These are phyloP conservation scores for Crithidia sp. DNA, from an alignment of 208 protist species.

Conservation along the genomic window DNA sequence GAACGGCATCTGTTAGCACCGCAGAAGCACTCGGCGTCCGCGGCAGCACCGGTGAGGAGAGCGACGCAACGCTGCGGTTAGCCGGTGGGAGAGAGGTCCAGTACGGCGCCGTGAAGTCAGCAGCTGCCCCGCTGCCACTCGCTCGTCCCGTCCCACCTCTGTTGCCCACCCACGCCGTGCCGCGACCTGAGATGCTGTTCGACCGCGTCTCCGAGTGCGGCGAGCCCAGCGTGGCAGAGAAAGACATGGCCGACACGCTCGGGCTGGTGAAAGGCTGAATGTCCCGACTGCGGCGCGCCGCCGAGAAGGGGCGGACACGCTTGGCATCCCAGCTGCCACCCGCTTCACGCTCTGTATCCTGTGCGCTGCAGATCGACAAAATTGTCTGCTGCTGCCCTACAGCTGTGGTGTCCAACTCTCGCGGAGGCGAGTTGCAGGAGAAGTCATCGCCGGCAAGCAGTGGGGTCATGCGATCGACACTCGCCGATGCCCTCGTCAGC, in stretches of 20 bases:
- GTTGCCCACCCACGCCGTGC: not conserved
- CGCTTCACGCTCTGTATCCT: not conserved
- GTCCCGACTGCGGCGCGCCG: conserved; percentile 6
- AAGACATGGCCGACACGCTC: not conserved
- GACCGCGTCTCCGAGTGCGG: conserved; percentile 1
- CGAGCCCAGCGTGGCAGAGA: conserved; percentile 10
- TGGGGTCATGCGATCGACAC: not conserved
- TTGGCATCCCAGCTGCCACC: conserved; percentile 16
- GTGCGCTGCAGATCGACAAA: not conserved
- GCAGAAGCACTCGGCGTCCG: conserved; percentile 13
- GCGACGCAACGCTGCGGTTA: not conserved
- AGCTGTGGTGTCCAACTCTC: too few species aligned
- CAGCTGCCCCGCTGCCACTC: too few species aligned
- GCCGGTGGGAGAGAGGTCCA: conserved; percentile 1
- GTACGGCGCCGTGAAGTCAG: not conserved
- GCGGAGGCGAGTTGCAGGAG: not conserved
- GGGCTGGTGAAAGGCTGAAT: not conserved
- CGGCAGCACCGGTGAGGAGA: not conserved
- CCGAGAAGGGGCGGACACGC: conserved; percentile 7
- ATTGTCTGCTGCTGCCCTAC: not conserved
- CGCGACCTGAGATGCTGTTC: not conserved
- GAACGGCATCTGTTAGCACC: not conserved
- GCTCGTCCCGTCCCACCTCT: not conserved
- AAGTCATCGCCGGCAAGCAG: not conserved
- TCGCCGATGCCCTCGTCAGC: too few species aligned